Conservation (phyloP, 805 yeast species). For the Cyberlindnera suaveolens region DNA sequence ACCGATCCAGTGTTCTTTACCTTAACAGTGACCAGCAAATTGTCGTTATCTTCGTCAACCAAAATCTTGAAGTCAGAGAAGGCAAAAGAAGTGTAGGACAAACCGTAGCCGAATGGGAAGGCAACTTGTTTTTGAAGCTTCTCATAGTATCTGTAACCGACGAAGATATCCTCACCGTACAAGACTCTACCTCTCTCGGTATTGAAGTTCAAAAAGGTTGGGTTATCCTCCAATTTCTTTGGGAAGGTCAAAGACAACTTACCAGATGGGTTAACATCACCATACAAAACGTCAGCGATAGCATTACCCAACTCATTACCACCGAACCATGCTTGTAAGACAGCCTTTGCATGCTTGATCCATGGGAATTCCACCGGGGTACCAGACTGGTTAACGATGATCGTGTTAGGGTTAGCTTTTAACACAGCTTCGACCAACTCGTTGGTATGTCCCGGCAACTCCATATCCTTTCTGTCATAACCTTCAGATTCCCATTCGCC, state of each 20-base stretch:
- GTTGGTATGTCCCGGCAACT: conserved; percentile 44
- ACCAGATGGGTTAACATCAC: conserved; percentile 57
- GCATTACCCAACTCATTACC: conserved; percentile 57
- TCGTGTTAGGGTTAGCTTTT: conserved; percentile 43
- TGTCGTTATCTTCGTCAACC: conserved; percentile 23
- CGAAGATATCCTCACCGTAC: conserved; percentile 62
- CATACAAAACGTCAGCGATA: conserved; percentile 54
- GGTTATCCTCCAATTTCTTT: conserved; percentile 43
- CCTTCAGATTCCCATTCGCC: conserved; percentile 60
- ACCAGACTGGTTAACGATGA: conserved; percentile 55
- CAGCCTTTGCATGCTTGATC: conserved; percentile 35
- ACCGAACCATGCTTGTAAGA: conserved; percentile 53
- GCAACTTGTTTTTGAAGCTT: conserved; percentile 39
- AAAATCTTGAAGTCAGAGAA: conserved; percentile 31
- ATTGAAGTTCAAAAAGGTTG: conserved; percentile 46
- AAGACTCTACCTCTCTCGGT: conserved; percentile 46
- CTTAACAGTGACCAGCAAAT: conserved; percentile 27
- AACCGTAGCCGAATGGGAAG: conserved; percentile 59
- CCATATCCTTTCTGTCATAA: conserved; percentile 45
- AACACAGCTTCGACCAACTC: conserved; percentile 41
- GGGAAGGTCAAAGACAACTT: conserved; percentile 55
- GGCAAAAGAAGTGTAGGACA: conserved; percentile 50
- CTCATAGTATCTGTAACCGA: conserved; percentile 60
- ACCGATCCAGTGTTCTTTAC: conserved; percentile 43
- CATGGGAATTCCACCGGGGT: conserved; percentile 59